phyloP scores from a whole-genome alignment of 2,329 filamentous ascomycete species.

The Colletotrichum simmondsii region DNA sequence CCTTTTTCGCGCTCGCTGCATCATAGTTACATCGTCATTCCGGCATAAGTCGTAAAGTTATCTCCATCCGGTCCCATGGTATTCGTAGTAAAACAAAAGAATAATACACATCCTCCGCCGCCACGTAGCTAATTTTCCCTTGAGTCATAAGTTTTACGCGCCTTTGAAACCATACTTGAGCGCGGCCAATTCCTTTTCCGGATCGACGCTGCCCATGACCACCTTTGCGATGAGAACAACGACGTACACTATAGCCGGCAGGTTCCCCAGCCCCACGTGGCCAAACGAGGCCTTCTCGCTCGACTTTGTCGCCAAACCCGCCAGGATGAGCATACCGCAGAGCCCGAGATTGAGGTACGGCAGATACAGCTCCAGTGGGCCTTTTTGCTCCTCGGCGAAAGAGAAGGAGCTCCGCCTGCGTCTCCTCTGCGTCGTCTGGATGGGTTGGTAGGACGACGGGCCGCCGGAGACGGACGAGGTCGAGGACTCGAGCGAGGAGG shows the following conservation, averaged over 20 bases:
- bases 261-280: constrained; percentile 57
- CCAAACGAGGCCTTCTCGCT: constrained; percentile 44
- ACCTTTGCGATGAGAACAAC: constrained; percentile 71
- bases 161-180: constrained; percentile 77
- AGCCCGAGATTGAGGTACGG: constrained; percentile 70
- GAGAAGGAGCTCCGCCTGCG: constrained; percentile 36
- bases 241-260: constrained; percentile 69
- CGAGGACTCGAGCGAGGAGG: constrained; percentile 18
- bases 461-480: constrained; percentile 23
- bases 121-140: not conserved
- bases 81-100: not conserved
- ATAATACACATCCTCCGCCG: not conserved
- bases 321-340: constrained; percentile 61
- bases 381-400: constrained; percentile 36
- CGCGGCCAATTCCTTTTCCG: constrained; percentile 70
- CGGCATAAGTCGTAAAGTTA: constrained; percentile 23
- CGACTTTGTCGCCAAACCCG: constrained; percentile 50
- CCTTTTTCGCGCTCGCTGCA: not conserved
- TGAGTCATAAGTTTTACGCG: constrained; percentile 52
- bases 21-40: constrained; percentile 5
- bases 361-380: constrained; percentile 67
- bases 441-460: constrained; percentile 7
- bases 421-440: constrained; percentile 17
- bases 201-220: constrained; percentile 76
- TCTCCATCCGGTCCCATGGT: not conserved